Percentiles rank a stretch among this genome's conserved stretches.
Evolutionary conservation across 225 moss, liverwort and hornwort species (phyloP).

Genomic region (Lunularia cruciata): DNA sequence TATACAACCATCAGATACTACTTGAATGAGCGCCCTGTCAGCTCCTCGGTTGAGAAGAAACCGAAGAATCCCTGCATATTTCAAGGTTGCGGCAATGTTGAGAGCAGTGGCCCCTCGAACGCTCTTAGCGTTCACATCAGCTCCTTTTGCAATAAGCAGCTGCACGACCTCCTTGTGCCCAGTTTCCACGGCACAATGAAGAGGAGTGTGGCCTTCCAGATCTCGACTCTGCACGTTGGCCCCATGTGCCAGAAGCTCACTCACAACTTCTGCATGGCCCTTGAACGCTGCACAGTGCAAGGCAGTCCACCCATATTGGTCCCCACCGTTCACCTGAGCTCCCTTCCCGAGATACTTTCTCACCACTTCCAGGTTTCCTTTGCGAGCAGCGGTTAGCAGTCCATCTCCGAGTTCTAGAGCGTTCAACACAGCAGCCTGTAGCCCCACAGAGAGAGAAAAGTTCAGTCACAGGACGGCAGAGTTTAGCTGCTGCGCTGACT

Average conservation of each 20-base stretch:
- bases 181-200: slow-evolving; percentile 78
- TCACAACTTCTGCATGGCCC: slow-evolving; percentile 56
- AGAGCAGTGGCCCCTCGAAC: slow-evolving; percentile 65
- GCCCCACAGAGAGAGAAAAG: too few relatives aligned
- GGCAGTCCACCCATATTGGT: slow-evolving; percentile 80
- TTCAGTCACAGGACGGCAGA: too few relatives aligned
- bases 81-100: slow-evolving; percentile 60
- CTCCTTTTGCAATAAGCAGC: slow-evolving; percentile 51
- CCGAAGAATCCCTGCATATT: slow-evolving; percentile 53
- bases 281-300: slow-evolving; percentile 87
- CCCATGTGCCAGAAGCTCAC: slow-evolving; percentile 55
- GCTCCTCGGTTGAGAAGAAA: slow-evolving; percentile 55
- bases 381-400: slow-evolving; percentile 65
- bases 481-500: too few relatives aligned
- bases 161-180: slow-evolving; percentile 70
- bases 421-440: slow-evolving; percentile 45
- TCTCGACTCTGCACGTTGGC: slow-evolving; percentile 54
- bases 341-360: slow-evolving; percentile 62
- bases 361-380: slow-evolving; percentile 58
- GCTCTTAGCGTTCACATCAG: slow-evolving; percentile 60
- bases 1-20: slow-evolving; percentile 11
- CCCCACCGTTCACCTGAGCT: slow-evolving; percentile 59
- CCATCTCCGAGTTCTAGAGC: slow-evolving; percentile 59
- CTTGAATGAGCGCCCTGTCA: slow-evolving; percentile 23
- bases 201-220: slow-evolving; percentile 70